phyloP scores from a whole-genome alignment of 371 early-diverging fungal species.

The Dichotomocladium elegans region DNA sequence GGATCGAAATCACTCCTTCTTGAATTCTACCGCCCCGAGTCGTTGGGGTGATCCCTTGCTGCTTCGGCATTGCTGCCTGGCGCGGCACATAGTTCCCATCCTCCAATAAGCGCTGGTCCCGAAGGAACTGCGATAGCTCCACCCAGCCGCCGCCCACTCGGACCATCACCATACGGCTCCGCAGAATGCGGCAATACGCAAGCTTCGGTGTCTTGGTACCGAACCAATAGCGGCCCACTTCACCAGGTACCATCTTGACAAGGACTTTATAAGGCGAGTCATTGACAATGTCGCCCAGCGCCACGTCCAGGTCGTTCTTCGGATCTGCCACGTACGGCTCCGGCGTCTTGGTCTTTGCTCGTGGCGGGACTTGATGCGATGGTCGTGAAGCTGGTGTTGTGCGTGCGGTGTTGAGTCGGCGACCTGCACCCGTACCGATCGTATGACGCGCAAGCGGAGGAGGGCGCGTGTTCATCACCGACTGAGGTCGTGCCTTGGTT shows the following conservation, averaged over 20 bases:
- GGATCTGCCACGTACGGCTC: conserved; percentile 60
- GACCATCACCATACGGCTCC: conserved; percentile 73
- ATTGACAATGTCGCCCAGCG: conserved; percentile 68
- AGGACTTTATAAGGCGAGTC: conserved; percentile 41
- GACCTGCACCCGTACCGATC: not conserved
- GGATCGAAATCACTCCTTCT: conserved; percentile 14
- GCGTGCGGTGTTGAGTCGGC: not conserved
- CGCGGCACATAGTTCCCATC: conserved; percentile 40
- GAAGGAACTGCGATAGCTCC: conserved; percentile 57
- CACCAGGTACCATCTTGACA: conserved; percentile 53
- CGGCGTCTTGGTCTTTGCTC: conserved; percentile 1
- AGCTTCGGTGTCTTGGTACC: conserved; percentile 67
- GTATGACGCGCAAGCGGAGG: not conserved
- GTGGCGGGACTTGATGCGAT: too few species aligned
- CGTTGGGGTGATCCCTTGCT: too few species aligned
- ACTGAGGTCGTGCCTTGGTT: conserved; percentile 2
- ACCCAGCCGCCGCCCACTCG: conserved; percentile 82
- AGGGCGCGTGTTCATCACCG: conserved; percentile 4
- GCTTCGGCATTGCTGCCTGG: conserved; percentile 68
- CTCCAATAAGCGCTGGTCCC: conserved; percentile 42
- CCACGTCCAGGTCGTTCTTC: conserved; percentile 68
- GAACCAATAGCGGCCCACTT: conserved; percentile 72
- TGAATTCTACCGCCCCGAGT: conserved; percentile 57
- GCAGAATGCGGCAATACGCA: conserved; percentile 68
- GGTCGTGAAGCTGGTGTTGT: not conserved